Evolutionary conservation across 306 rosid species (phyloP), one percentile per base, ranked within the genome.

Genomic region (Casuarina glauca): DNA sequence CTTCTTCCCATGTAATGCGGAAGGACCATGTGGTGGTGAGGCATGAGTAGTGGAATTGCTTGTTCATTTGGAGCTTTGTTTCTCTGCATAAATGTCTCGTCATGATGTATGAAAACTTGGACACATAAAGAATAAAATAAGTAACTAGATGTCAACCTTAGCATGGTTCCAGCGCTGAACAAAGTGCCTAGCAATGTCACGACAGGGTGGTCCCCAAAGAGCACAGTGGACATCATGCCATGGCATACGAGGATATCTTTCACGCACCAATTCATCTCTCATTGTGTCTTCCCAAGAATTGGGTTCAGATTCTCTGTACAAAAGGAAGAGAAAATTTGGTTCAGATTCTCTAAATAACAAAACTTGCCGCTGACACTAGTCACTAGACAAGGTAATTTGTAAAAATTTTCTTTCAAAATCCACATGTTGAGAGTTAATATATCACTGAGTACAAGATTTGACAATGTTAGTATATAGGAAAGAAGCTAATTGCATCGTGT

Each of bases 151-250:
- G 38, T 84, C 50, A 68, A 96, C 99, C 98, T 96, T 96, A 20
- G 99, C 99, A 76, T 96, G 91, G 88, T 96, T 96, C 99, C 99
- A 96, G 70, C 99, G 90, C 89, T 96, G 99, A 82, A 96, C 99
- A 85, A 96, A 96, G 79, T 96, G 98, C 85, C 99, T 93, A 73
- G 99, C 99, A 77, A 93, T 70, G 57, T 96, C 99, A 78, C 96
- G 98, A 84, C 99, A 96, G 50, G 99, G 97, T 82, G 99, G 97
- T 73, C 99, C 99, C 96, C 94, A 93, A 78, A 96, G 93, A 81
- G 98, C 97, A 85, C 97, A 96, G 54, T 93, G 98, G 76, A 96
- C 98, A 73, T 96, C 99, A 80, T 96, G 98, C 99, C 99, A 96
- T 74, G 99, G 99, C 99, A 96, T 93, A 46, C 99, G 97, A 42